Conservation (phyloP, 805 yeast genomes). For the Metschnikowia colocasiae region DNA sequence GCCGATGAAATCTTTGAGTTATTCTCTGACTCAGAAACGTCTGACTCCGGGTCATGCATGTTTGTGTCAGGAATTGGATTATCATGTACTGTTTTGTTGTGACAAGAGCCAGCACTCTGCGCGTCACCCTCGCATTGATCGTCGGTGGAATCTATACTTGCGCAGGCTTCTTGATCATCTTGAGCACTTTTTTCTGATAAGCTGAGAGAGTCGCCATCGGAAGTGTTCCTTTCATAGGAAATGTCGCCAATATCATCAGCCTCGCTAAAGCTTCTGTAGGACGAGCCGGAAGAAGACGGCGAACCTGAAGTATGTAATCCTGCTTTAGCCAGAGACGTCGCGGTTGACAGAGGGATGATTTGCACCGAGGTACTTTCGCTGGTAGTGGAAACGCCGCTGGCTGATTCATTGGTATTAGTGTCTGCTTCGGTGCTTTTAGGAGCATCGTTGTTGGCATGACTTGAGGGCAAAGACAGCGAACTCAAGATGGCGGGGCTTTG, state of each 20-base stretch:
- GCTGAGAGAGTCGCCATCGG: background rate
- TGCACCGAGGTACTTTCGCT: background rate
- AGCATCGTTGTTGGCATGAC: background rate
- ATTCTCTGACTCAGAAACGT: background rate
- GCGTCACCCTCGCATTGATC: background rate
- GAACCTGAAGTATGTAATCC: background rate
- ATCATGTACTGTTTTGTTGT: background rate
- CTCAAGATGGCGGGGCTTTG: background rate
- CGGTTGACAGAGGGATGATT: background rate
- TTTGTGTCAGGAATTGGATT: background rate
- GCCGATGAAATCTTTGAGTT: background rate
- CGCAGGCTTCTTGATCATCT: background rate
- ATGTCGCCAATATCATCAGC: background rate
- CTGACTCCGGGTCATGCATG: background rate
- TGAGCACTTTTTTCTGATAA: background rate
- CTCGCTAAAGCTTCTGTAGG: conserved; percentile 2
- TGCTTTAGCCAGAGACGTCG: conserved; percentile 1
- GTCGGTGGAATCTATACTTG: background rate
- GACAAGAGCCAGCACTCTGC: background rate
- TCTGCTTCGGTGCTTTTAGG: background rate
- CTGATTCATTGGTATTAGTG: background rate
- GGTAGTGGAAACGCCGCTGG: background rate
- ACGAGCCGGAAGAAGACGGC: conserved; percentile 1
- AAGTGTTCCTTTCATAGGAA: background rate
- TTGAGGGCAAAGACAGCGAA: background rate